Conservation (phyloP, 305 asterid genomes). For the Lippia alba region DNA sequence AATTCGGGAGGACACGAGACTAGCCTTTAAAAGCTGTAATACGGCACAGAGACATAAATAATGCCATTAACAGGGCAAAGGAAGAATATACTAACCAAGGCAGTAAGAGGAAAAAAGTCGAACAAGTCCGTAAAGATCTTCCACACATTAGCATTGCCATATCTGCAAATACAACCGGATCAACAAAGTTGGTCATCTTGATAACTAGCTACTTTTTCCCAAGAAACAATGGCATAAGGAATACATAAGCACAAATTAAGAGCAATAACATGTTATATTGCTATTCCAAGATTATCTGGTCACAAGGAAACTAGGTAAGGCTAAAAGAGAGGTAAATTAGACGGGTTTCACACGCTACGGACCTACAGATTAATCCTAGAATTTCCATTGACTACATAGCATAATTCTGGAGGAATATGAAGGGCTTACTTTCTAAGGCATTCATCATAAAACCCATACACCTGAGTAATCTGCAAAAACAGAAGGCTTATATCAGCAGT, state of each 20-base stretch:
- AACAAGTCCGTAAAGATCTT: constrained; percentile 76
- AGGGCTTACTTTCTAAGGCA: constrained; percentile 63
- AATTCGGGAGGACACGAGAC: constrained; percentile 4
- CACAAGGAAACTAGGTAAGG: neutral
- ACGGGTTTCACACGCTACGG: neutral
- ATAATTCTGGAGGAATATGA: constrained; percentile 10
- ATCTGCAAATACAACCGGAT: constrained; percentile 44
- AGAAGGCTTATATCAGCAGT: constrained; percentile 19
- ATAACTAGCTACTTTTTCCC: neutral
- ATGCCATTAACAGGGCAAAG: neutral
- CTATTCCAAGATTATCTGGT: constrained; percentile 14
- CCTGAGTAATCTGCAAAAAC: constrained; percentile 59
- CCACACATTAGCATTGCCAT: constrained; percentile 82
- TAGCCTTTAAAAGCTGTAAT: neutral
- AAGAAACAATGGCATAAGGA: too few relatives aligned
- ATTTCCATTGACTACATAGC: neutral
- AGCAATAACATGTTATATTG: neutral
- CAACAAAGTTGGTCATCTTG: constrained; percentile 14
- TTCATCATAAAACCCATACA: constrained; percentile 70
- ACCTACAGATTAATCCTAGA: constrained; percentile 14
- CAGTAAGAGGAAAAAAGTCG: constrained; percentile 78
- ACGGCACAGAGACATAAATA: neutral
- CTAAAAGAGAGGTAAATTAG: neutral
- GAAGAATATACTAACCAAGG: constrained; percentile 60
- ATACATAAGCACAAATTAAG: neutral